These are phyloP conservation scores for Pestalotiopsis sp. DNA, from an alignment of 2,329 filamentous ascomycete genomes.

Conservation along the genomic window DNA sequence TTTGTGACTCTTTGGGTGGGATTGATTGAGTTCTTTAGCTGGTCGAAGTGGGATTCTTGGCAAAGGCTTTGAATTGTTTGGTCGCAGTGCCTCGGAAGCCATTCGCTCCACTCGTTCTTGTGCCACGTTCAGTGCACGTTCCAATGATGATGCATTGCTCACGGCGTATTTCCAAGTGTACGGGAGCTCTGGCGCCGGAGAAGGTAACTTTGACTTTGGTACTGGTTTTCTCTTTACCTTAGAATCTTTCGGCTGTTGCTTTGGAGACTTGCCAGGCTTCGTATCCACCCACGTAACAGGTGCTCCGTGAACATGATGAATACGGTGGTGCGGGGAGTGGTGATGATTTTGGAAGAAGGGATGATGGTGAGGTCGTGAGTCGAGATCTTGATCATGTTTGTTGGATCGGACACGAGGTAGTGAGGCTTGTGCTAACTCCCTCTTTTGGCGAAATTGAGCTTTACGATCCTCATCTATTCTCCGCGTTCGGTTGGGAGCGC, in stretches of 20 bases:
- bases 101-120: slow-evolving; percentile 29
- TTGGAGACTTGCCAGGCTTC: background rate
- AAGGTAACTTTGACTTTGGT: background rate
- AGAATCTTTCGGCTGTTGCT: background rate
- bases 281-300: background rate
- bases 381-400: background rate
- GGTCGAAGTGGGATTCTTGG: background rate
- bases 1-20: background rate
- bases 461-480: background rate
- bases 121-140: slow-evolving; percentile 33
- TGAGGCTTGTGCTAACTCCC: background rate
- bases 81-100: slow-evolving; percentile 18
- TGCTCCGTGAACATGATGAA: background rate
- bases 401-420: background rate
- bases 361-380: background rate
- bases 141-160: slow-evolving; percentile 33
- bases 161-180: slow-evolving; percentile 30
- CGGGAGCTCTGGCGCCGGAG: slow-evolving; percentile 26
- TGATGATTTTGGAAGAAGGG: background rate
- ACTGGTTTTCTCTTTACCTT: background rate
- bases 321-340: background rate
- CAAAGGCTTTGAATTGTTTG: slow-evolving; percentile 3
- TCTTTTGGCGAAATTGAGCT: background rate
- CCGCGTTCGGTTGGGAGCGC: background rate
- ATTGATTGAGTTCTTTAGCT: background rate